Evolutionary conservation across 192 early-diverging fungal genomes (phyloP).

Genomic region (Helicostylum pulchrum): DNA sequence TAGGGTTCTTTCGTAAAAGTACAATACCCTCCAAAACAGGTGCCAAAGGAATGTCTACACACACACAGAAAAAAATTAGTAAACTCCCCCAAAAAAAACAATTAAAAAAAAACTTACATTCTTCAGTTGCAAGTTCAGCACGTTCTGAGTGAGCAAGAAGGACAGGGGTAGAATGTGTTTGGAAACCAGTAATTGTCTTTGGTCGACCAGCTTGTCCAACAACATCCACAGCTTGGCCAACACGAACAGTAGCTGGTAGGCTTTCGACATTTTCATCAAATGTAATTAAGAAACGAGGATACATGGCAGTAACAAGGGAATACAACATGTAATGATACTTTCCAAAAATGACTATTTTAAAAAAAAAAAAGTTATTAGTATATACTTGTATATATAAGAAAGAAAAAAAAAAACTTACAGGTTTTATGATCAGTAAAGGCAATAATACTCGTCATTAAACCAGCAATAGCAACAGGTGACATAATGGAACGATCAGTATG

Average conservation of each 20-base stretch:
- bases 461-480: constrained; percentile 85
- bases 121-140: constrained; percentile 97
- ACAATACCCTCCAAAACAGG: constrained; percentile 95
- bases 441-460: constrained; percentile 83
- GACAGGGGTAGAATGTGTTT: constrained; percentile 96
- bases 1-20: constrained; percentile 90
- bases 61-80: background rate
- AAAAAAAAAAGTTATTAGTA: background rate
- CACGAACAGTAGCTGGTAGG: constrained; percentile 85
- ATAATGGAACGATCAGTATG: constrained; percentile 89
- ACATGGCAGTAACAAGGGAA: constrained; percentile 89
- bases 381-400: background rate
- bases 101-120: constrained; percentile 52
- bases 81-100: background rate
- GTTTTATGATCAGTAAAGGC: constrained; percentile 90
- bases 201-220: constrained; percentile 98
- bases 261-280: constrained; percentile 86
- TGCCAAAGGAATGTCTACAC: constrained; percentile 66
- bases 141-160: constrained; percentile 94
- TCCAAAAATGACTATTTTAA: constrained; percentile 71
- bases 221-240: constrained; percentile 95
- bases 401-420: too few species aligned
- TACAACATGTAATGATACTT: constrained; percentile 93
- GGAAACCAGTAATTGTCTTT: constrained; percentile 99
- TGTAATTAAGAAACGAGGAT: constrained; percentile 98